Evolutionary conservation across 371 early-diverging fungal species (phyloP).

Genomic region (Apophysomyces elegans): DNA sequence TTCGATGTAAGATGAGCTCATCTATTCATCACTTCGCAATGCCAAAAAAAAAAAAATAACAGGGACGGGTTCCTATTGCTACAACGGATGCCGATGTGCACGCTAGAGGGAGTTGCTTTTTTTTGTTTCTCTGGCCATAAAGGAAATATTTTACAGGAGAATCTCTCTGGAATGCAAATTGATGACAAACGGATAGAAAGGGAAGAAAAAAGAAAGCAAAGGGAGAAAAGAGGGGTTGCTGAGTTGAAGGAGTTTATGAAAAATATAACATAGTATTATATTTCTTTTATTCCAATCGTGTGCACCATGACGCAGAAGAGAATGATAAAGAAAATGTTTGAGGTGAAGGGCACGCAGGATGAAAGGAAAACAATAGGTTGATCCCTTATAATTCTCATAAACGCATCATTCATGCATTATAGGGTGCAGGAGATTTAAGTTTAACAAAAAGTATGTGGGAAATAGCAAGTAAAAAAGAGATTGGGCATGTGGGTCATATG

Average conservation of each 20-base stretch:
- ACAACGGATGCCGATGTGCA: neutral
- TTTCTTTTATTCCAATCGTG: neutral
- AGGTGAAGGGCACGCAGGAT: neutral
- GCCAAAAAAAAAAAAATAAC: neutral
- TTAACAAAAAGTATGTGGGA: no score
- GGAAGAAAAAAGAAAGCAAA: neutral
- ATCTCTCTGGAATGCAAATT: neutral
- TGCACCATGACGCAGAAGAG: constrained; percentile 5
- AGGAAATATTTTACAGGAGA: neutral
- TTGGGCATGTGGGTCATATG: neutral
- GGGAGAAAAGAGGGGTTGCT: neutral
- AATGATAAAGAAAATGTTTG: neutral
- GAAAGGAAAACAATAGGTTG: constrained; percentile 7
- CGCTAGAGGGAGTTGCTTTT: neutral
- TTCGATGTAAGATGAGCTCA: no score
- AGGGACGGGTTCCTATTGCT: neutral
- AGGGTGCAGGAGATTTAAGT: neutral
- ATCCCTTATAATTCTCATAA: constrained; percentile 1
- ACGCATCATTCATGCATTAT: neutral
- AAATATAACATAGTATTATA: neutral
- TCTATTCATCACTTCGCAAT: neutral
- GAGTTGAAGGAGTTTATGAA: neutral
- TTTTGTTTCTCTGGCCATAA: neutral
- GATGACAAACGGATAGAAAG: neutral
- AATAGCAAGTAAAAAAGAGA: no score